These are phyloP conservation scores for Pyrenochaeta sp. DNA, from an alignment of 2,329 filamentous ascomycete species.

Conservation along the genomic window DNA sequence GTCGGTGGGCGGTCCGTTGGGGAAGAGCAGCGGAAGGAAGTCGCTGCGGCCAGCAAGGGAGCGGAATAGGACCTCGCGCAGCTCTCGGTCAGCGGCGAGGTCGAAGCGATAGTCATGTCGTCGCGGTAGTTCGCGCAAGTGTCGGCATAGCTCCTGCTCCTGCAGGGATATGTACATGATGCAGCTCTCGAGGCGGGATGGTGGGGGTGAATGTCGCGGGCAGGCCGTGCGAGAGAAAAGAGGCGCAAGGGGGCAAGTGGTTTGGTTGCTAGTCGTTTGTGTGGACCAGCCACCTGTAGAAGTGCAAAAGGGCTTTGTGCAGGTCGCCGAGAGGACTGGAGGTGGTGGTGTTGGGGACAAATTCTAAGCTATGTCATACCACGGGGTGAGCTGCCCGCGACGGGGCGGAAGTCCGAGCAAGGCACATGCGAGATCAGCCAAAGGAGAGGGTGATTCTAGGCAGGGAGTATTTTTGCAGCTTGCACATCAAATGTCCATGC, in stretches of 20 bases:
- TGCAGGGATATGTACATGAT: slow-evolving; percentile 59
- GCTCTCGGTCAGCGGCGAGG: slow-evolving; percentile 72
- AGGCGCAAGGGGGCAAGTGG: neutral
- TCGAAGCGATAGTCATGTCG: slow-evolving; percentile 79
- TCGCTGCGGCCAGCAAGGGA: slow-evolving; percentile 81
- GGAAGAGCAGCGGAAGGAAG: slow-evolving; percentile 83
- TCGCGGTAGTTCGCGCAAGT: slow-evolving; percentile 79
- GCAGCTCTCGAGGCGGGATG: slow-evolving; percentile 23
- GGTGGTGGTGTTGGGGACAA: slow-evolving; percentile 16
- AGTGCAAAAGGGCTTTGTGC: neutral
- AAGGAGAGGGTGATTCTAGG: too few species aligned
- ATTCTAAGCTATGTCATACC: slow-evolving; percentile 24
- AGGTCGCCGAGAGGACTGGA: neutral
- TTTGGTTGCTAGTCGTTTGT: slow-evolving; percentile 4
- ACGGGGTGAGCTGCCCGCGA: slow-evolving; percentile 5
- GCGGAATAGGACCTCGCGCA: slow-evolving; percentile 84
- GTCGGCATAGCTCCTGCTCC: slow-evolving; percentile 84
- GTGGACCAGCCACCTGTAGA: slow-evolving; percentile 27
- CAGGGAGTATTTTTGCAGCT: too few species aligned
- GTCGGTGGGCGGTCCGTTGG: slow-evolving; percentile 69
- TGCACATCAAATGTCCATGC: too few species aligned
- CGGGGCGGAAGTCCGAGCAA: slow-evolving; percentile 11
- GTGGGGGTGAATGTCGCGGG: slow-evolving; percentile 11
- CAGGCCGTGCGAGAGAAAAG: neutral
- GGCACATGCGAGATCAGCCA: slow-evolving; percentile 6